Evolutionary conservation across 225 moss, liverwort and hornwort genomes (phyloP).

Genomic region (Anthoceros angustus): DNA sequence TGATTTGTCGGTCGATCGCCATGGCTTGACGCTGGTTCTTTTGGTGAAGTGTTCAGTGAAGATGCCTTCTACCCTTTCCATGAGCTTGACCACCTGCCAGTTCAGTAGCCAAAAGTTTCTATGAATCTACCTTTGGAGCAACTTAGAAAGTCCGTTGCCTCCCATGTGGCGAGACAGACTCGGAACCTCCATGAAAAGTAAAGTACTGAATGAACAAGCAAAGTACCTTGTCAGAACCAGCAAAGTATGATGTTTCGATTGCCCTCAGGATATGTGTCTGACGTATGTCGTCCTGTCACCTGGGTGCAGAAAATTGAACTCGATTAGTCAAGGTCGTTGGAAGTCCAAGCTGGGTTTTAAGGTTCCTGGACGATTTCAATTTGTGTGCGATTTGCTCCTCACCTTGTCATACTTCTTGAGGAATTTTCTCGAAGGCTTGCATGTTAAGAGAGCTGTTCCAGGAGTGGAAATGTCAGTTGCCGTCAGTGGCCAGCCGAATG

Average conservation of each 20-base stretch:
- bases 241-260: conserved; percentile 30
- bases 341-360: conserved; percentile 25
- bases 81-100: conserved; percentile 34
- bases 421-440: conserved; percentile 80
- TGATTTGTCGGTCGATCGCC: too few species aligned
- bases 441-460: conserved; percentile 55
- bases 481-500: background rate
- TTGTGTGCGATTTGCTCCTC: conserved; percentile 14
- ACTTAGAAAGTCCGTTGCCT: background rate
- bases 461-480: background rate
- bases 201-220: conserved; percentile 7
- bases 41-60: conserved; percentile 70
- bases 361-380: conserved; percentile 30
- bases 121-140: conserved; percentile 10
- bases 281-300: conserved; percentile 22
- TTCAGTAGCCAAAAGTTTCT: conserved; percentile 17
- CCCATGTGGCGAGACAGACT: background rate
- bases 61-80: conserved; percentile 59
- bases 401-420: conserved; percentile 83
- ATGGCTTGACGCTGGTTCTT: conserved; percentile 64
- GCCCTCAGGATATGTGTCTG: conserved; percentile 23
- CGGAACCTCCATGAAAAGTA: conserved; percentile 20
- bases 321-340: background rate
- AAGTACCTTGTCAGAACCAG: conserved; percentile 18
- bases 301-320: background rate